phyloP scores from a whole-genome alignment of 352 stramenopile genomes.

The Thraustotheca clavata region DNA sequence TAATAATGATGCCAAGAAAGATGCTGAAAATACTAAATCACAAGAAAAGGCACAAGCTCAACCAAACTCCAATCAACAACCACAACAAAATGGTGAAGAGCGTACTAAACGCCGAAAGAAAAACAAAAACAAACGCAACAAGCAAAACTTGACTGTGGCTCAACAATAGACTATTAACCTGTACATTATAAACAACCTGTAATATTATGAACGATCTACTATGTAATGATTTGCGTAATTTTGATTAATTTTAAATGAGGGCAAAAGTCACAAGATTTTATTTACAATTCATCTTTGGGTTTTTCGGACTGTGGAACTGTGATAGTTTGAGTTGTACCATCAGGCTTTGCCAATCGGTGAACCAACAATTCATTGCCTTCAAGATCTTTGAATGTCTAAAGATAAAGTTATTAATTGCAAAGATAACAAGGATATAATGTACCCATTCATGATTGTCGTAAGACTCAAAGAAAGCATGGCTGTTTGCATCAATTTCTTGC shows the following conservation, averaged over 20 bases:
- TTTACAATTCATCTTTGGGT: constrained; percentile 12
- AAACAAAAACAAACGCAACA: constrained; percentile 19
- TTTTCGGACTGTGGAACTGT: neutral
- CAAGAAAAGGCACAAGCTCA: neutral
- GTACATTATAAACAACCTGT: neutral
- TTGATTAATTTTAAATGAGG: neutral
- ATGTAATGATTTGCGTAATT: neutral
- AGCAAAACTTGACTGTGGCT: neutral
- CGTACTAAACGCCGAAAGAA: neutral
- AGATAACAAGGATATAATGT: neutral
- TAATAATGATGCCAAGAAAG: neutral
- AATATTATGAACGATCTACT: neutral
- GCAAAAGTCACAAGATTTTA: neutral
- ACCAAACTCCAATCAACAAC: neutral
- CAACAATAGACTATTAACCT: constrained; percentile 2
- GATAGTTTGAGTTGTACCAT: neutral
- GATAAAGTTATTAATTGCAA: constrained; percentile 3
- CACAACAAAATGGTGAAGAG: neutral
- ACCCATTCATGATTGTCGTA: constrained; percentile 18
- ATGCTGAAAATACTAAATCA: neutral
- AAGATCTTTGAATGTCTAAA: constrained; percentile 13
- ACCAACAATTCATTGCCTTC: constrained; percentile 1
- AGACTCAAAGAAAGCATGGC: neutral
- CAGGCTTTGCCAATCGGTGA: constrained; percentile 3
- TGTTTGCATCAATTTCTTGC: constrained; percentile 11